Percentiles rank a stretch among this genome's conserved stretches.
Conservation (phyloP, 306 rosid genomes). For the Fagus crenata region DNA sequence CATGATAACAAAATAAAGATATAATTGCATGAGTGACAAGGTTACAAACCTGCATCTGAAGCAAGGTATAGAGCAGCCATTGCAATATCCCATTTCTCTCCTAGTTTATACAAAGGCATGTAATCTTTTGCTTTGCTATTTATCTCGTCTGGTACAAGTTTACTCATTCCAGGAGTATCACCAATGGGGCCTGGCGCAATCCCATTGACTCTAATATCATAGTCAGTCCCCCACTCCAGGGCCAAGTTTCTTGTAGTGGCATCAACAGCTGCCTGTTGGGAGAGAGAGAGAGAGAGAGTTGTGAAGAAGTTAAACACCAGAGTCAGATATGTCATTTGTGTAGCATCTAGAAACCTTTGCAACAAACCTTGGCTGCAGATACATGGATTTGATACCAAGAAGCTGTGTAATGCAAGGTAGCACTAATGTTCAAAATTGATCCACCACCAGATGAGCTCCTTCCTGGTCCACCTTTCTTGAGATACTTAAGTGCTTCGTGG, state of each 20-base stretch:
- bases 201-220: conserved; percentile 89
- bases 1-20: conserved; percentile 8
- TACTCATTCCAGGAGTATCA: conserved; percentile 85
- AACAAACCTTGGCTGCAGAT: conserved; percentile 86
- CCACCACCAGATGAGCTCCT: conserved; percentile 65
- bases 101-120: conserved; percentile 65
- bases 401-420: conserved; percentile 87
- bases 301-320: conserved; percentile 5
- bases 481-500: conserved; percentile 80
- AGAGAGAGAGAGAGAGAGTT: conserved; percentile 22
- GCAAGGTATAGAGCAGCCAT: conserved; percentile 84
- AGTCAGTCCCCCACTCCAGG: conserved; percentile 91
- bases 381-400: conserved; percentile 94
- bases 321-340: conserved; percentile 13
- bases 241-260: conserved; percentile 94
- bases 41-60: conserved; percentile 80
- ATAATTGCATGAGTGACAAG: conserved; percentile 9
- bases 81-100: conserved; percentile 97
- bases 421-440: conserved; percentile 72
- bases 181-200: conserved; percentile 94
- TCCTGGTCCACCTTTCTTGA: conserved; percentile 87
- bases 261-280: conserved; percentile 85
- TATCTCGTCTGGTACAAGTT: conserved; percentile 75
- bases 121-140: conserved; percentile 43
- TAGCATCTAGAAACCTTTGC: conserved; percentile 13